Conservation (phyloP, 2,329 filamentous ascomycete species). For the Curvularia spicifera region DNA sequence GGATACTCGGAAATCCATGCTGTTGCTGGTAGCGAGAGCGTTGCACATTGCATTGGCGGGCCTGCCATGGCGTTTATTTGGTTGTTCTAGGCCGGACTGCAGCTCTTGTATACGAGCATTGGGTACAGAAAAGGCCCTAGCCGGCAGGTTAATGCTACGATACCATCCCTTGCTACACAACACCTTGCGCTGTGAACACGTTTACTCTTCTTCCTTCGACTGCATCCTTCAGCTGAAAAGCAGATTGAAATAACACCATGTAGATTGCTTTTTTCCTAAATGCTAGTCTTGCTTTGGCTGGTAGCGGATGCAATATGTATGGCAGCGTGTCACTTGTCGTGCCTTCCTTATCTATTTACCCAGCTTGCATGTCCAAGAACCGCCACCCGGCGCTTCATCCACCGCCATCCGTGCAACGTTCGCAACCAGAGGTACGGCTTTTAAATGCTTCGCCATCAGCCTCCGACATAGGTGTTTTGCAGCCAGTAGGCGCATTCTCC, state of each 20-base stretch:
- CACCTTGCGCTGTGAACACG: neutral
- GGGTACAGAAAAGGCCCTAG: neutral
- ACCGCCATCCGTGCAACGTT: neutral
- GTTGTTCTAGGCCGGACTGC: constrained; percentile 1
- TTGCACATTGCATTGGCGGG: neutral
- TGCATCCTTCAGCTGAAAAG: neutral
- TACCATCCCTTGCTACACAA: neutral
- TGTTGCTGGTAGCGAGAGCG: neutral
- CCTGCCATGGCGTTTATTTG: constrained; percentile 3
- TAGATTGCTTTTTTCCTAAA: neutral
- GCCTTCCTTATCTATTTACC: constrained; percentile 17
- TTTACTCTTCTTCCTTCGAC: neutral
- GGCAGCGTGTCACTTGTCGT: constrained; percentile 2
- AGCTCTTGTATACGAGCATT: constrained; percentile 1
- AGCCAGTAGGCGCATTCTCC: constrained; percentile 5
- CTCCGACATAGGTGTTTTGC: constrained; percentile 3
- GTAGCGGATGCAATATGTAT: neutral
- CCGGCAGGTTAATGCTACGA: neutral
- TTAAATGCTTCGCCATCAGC: neutral
- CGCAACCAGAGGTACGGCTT: neutral
- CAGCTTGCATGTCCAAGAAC: constrained; percentile 14
- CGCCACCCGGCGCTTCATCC: constrained; percentile 5
- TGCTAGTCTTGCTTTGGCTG: neutral
- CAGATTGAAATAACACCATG: neutral
- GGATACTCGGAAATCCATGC: too few species aligned